Evolutionary conservation across 306 rosid genomes (phyloP).

Genomic region (Vigna angularis): DNA sequence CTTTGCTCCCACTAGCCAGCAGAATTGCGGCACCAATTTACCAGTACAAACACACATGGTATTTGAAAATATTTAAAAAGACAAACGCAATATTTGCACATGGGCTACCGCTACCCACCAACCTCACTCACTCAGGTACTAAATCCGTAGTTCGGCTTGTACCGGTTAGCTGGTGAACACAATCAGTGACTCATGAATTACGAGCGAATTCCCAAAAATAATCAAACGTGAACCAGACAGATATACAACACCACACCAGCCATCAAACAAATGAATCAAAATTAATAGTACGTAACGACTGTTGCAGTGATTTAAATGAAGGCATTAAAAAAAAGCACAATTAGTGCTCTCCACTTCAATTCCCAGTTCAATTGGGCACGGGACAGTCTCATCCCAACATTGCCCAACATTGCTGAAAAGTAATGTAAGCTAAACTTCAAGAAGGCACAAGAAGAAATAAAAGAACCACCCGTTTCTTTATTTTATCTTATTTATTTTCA

Average conservation of each 20-base stretch:
- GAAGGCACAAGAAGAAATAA: constrained; percentile 40
- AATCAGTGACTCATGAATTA: not conserved
- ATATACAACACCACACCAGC: not conserved
- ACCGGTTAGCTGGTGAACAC: constrained; percentile 17
- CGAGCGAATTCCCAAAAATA: constrained; percentile 7
- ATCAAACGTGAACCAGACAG: not conserved
- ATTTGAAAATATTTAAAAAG: not conserved
- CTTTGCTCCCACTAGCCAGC: not conserved
- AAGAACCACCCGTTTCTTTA: constrained; percentile 14
- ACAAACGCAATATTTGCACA: not conserved
- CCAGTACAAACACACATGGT: not conserved
- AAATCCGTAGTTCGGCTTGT: not conserved
- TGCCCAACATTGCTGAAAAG: not conserved
- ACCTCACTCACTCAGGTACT: constrained; percentile 1
- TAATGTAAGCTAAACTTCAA: not conserved
- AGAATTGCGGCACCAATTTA: not conserved
- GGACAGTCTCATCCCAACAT: not conserved
- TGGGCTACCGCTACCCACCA: constrained; percentile 20
- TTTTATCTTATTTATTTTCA: constrained; percentile 52
- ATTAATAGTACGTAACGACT: not conserved
- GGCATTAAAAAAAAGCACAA: not conserved
- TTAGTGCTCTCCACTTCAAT: not conserved
- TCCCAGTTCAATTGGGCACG: not conserved
- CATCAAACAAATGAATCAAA: not conserved
- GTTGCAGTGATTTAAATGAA: not conserved